Percentiles rank a stretch among this genome's conserved stretches.
phyloP scores from a whole-genome alignment of 768 basidiomycete genomes.

The Mycena rebaudengoi region DNA sequence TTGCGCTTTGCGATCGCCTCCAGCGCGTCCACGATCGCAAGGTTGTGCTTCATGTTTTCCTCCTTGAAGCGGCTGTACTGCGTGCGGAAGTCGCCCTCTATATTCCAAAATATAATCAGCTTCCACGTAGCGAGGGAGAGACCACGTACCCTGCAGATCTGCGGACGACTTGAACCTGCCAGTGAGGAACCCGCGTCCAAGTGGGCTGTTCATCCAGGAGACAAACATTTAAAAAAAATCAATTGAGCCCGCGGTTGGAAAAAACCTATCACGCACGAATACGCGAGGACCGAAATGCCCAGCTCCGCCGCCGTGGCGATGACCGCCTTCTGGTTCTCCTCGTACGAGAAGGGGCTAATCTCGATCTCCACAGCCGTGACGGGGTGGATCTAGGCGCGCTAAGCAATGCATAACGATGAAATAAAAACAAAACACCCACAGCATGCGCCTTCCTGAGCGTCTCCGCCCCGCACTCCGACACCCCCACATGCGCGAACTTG shows the following conservation, averaged over 20 bases:
- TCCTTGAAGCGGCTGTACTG: constrained; percentile 53
- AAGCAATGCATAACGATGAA: not conserved
- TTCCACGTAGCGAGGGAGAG: not conserved
- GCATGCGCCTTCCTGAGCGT: constrained; percentile 52
- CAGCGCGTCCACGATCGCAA: constrained; percentile 52
- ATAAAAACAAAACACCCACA: constrained; percentile 27
- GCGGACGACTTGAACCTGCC: constrained; percentile 53
- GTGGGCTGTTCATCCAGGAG: constrained; percentile 46
- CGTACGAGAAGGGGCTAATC: constrained; percentile 68
- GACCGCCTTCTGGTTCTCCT: constrained; percentile 61
- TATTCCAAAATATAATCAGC: not conserved
- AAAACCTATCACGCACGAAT: constrained; percentile 50
- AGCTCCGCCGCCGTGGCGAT: constrained; percentile 63
- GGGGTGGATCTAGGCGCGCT: constrained; percentile 51
- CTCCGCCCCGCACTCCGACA: constrained; percentile 60
- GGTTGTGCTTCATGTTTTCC: constrained; percentile 54
- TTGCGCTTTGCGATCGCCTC: constrained; percentile 50
- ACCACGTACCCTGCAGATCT: constrained; percentile 41
- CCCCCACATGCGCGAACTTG: constrained; percentile 65
- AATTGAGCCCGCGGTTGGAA: not conserved
- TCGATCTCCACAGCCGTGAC: constrained; percentile 74
- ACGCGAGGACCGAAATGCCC: constrained; percentile 66
- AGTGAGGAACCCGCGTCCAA: constrained; percentile 62
- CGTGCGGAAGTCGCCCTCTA: constrained; percentile 52
- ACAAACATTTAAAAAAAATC: constrained; percentile 10